Conservation (phyloP, 441 rosid species). For the Arabidopsis hybrid region DNA sequence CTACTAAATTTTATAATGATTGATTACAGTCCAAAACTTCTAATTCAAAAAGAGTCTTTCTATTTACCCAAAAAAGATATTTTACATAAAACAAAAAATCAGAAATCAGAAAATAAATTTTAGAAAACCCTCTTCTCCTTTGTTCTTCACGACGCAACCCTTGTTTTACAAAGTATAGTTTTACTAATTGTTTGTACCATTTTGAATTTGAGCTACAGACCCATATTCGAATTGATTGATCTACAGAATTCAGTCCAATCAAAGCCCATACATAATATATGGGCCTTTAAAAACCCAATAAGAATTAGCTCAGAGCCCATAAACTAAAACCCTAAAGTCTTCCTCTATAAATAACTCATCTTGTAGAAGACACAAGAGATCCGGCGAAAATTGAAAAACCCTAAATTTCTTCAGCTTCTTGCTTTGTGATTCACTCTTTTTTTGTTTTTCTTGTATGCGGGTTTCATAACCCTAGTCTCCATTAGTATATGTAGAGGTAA, state of each 20-base stretch:
- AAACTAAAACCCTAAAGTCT: conserved; percentile 32
- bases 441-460: background rate
- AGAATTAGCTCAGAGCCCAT: background rate
- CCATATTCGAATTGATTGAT: background rate
- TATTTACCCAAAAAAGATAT: no score
- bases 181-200: no score
- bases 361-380: background rate
- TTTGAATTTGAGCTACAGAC: no score
- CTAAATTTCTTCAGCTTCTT: conserved; percentile 11
- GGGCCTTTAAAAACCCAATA: background rate
- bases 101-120: no score
- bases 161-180: no score
- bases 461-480: background rate
- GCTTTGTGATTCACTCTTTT: background rate
- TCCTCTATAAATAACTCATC: conserved; percentile 18
- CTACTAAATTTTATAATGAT: no score
- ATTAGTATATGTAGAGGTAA: background rate
- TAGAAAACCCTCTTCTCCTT: no score
- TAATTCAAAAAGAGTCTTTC: no score
- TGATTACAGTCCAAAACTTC: no score
- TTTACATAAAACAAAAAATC: no score
- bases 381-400: conserved; percentile 29
- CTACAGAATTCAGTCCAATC: background rate
- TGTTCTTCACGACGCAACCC: no score
- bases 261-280: background rate